Conservation (phyloP, 257 asterid genomes). For the Capsicum baccatum region DNA sequence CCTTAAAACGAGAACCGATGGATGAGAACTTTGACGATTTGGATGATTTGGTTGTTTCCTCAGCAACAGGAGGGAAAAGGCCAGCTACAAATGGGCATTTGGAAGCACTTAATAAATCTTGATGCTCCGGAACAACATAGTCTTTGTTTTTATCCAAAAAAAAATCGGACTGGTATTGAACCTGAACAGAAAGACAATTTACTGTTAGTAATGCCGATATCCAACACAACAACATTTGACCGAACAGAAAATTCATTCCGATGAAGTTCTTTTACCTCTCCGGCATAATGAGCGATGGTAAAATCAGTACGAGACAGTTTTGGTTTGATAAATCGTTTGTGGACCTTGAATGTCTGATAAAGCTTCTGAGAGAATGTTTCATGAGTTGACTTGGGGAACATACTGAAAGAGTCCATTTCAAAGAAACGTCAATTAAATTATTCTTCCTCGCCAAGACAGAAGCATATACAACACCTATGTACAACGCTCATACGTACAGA, state of each 20-base stretch:
- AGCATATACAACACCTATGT: not conserved
- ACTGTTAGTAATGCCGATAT: slow-evolving; percentile 11
- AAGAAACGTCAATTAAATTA: slow-evolving; percentile 27
- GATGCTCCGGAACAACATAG: slow-evolving; percentile 97
- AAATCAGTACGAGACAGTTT: slow-evolving; percentile 95
- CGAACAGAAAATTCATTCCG: not conserved
- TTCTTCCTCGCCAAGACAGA: not conserved
- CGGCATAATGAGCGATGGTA: slow-evolving; percentile 94
- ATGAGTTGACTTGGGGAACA: slow-evolving; percentile 98
- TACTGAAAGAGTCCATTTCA: slow-evolving; percentile 59
- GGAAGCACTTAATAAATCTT: slow-evolving; percentile 78
- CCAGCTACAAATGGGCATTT: slow-evolving; percentile 89
- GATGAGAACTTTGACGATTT: slow-evolving; percentile 98
- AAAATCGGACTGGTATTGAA: slow-evolving; percentile 90
- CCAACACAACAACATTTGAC: slow-evolving; percentile 21
- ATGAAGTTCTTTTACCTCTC: slow-evolving; percentile 68
- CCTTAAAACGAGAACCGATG: slow-evolving; percentile 96
- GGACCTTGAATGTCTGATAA: slow-evolving; percentile 85
- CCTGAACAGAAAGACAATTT: slow-evolving; percentile 56
- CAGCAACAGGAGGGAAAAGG: slow-evolving; percentile 84
- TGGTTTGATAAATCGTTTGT: slow-evolving; percentile 96
- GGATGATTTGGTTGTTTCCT: slow-evolving; percentile 76
- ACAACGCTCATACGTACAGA: not conserved
- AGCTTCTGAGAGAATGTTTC: slow-evolving; percentile 96
- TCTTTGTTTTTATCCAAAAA: slow-evolving; percentile 98